Conservation (phyloP, 139 green algal species). For the Ostreobium quekettii region DNA sequence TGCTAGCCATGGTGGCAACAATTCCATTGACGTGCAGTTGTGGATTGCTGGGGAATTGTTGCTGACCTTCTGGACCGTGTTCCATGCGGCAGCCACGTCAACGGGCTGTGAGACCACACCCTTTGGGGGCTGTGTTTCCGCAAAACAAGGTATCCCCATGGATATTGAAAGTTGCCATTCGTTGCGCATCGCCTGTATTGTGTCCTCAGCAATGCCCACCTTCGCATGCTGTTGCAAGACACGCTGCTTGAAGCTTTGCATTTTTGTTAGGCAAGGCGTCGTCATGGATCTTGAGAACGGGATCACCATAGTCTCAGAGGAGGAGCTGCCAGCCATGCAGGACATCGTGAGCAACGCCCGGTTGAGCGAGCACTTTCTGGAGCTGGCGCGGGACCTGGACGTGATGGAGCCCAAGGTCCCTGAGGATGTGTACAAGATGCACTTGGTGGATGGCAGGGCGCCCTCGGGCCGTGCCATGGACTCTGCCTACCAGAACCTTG, state of each 20-base stretch:
- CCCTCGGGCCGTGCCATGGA: constrained; percentile 61
- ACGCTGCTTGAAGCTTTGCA: neutral
- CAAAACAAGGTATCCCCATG: too few relatives aligned
- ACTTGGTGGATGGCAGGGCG: constrained; percentile 77
- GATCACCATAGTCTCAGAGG: constrained; percentile 51
- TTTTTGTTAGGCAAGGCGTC: constrained; percentile 29
- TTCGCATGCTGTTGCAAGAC: too few relatives aligned
- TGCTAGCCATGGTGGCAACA: too few relatives aligned
- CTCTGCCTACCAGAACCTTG: constrained; percentile 87
- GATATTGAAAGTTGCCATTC: too few relatives aligned
- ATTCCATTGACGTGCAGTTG: too few relatives aligned
- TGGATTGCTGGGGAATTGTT: too few relatives aligned
- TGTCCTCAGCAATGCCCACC: too few relatives aligned
- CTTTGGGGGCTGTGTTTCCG: too few relatives aligned
- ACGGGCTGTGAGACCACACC: too few relatives aligned
- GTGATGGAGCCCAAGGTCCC: constrained; percentile 88
- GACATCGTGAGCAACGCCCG: constrained; percentile 75
- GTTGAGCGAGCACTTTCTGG: constrained; percentile 81
- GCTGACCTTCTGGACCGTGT: too few relatives aligned
- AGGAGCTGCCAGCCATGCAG: constrained; percentile 49
- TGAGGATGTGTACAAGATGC: constrained; percentile 94
- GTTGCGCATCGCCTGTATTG: too few relatives aligned
- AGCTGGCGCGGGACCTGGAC: constrained; percentile 90
- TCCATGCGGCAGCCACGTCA: too few relatives aligned
- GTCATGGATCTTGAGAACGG: constrained; percentile 73